Percentiles rank a stretch among this genome's conserved stretches.
phyloP scores from a whole-genome alignment of 1,139 yeast species.

The Debaryomyces nepalensis region DNA sequence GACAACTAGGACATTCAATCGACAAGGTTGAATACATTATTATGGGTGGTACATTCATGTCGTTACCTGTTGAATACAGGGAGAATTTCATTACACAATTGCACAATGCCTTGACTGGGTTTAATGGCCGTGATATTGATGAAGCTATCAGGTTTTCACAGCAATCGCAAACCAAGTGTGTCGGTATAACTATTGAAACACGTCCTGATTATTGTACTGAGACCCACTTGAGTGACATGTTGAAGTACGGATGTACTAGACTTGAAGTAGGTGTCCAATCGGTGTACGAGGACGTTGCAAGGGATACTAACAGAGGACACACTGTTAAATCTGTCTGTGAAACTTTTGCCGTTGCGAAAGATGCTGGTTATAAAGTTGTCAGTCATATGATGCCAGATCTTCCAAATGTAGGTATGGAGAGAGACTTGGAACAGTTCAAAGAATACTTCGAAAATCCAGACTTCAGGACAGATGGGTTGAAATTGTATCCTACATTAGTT shows the following conservation, averaged over 20 bases:
- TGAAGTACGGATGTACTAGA: constrained; percentile 94
- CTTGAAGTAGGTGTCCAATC: constrained; percentile 97
- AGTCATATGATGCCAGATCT: constrained; percentile 99
- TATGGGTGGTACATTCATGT: constrained; percentile 99
- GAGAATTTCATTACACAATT: constrained; percentile 86
- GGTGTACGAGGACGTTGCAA: constrained; percentile 96
- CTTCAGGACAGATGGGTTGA: constrained; percentile 95
- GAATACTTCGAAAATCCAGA: constrained; percentile 98
- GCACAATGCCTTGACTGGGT: constrained; percentile 95
- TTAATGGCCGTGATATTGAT: constrained; percentile 82
- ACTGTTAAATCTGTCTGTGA: constrained; percentile 96
- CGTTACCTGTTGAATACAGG: constrained; percentile 84
- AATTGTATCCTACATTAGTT: constrained; percentile 93
- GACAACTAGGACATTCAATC: constrained; percentile 94
- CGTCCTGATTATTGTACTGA: constrained; percentile 98
- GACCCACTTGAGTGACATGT: constrained; percentile 93
- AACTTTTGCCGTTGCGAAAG: constrained; percentile 93
- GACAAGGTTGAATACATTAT: constrained; percentile 97
- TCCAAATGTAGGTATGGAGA: constrained; percentile 98
- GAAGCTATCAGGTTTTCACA: constrained; percentile 92
- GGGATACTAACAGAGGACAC: constrained; percentile 98
- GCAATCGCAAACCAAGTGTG: constrained; percentile 95
- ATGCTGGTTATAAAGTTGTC: constrained; percentile 97
- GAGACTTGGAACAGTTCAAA: constrained; percentile 93
- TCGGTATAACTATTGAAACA: constrained; percentile 97